Evolutionary conservation across 257 asterid genomes (phyloP), one percentile per base, ranked within the genome.

Genomic region (Solanum sitiens): DNA sequence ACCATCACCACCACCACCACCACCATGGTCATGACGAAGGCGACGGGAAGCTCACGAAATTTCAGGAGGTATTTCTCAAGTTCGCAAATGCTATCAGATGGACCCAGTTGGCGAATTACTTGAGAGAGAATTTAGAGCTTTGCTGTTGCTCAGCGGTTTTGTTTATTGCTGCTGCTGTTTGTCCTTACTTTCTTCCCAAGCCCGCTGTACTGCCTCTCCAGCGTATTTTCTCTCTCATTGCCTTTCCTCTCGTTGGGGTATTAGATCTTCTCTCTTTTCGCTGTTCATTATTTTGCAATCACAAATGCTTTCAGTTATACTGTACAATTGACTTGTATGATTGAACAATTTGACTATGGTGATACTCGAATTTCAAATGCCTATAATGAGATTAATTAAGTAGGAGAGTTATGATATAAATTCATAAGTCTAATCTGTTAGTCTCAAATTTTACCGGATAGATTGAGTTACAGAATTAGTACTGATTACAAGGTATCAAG

Each of bases 231-330:
- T 89, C 92, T 75, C 86, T 92, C 91, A 53, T 93, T 87, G 99
- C 96, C 30, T 97, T 97, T 77, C 99, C 99, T 88, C 94, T 97
- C 25, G 99, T 97, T 71, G 99, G 98, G 98, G 99, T 97, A 94
- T 83, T 73, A 53, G 18, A 25, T n/a, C 39, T 75, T 90, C n/a
- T 27, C 33, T 15, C 37, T 53, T 56, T 84, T 42, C 27, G 1
- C 40, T 45, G 9, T 79, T 44, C 84, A 4, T 83, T n/a, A 12
- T 73, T 59, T 86, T 39, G 16, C 61, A 39, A 42, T 12, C 35
- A 23, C 23, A 40, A 37, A 40, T 40, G 7, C 12, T 40, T 42
- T n/a, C 35, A 76, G 83, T 76, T n/a, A 13, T 23, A 12, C 59
- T 44, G 25, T 45, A 77, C 39, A 76, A 76, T 77, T 23, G 16